These are phyloP conservation scores for Kwoniella mangroviensis DNA, from an alignment of 768 basidiomycete species.

Conservation along the genomic window DNA sequence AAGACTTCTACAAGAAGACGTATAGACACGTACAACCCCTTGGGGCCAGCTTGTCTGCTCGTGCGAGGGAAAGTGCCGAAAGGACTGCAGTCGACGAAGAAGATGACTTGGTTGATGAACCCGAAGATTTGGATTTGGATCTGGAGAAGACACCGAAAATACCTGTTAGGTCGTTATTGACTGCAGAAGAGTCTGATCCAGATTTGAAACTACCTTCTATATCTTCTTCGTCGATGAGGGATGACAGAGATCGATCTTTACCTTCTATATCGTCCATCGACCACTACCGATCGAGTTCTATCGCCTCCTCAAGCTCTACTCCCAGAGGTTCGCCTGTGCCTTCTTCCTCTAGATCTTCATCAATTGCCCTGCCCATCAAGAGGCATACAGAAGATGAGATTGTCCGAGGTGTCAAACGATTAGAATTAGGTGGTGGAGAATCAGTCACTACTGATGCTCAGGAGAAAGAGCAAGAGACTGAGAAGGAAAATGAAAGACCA, in stretches of 20 bases:
- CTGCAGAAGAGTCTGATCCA: conserved; percentile 40
- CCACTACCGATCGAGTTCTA: conserved; percentile 15
- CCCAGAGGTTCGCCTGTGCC: conserved; percentile 23
- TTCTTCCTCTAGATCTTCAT: background rate
- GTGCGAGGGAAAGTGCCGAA: conserved; percentile 33
- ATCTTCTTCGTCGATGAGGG: conserved; percentile 9
- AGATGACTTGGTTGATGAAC: conserved; percentile 39
- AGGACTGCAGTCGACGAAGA: conserved; percentile 25
- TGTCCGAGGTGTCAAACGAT: conserved; percentile 46
- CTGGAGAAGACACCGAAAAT: conserved; percentile 45
- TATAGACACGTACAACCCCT: conserved; percentile 51
- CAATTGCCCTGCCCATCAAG: conserved; percentile 36
- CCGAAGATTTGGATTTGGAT: conserved; percentile 26
- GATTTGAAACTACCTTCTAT: conserved; percentile 51
- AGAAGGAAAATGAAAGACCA: conserved; percentile 6
- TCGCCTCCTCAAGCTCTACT: conserved; percentile 8
- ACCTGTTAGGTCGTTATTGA: conserved; percentile 37
- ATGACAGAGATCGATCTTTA: background rate
- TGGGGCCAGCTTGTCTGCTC: conserved; percentile 36
- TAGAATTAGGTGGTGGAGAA: conserved; percentile 40
- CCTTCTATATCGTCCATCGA: conserved; percentile 4
- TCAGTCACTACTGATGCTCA: background rate
- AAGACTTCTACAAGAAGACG: conserved; percentile 53
- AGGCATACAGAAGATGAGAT: conserved; percentile 53
- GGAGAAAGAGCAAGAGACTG: conserved; percentile 4